phyloP scores from a whole-genome alignment of 2,329 filamentous ascomycete genomes.

The Penicillium polonicum region DNA sequence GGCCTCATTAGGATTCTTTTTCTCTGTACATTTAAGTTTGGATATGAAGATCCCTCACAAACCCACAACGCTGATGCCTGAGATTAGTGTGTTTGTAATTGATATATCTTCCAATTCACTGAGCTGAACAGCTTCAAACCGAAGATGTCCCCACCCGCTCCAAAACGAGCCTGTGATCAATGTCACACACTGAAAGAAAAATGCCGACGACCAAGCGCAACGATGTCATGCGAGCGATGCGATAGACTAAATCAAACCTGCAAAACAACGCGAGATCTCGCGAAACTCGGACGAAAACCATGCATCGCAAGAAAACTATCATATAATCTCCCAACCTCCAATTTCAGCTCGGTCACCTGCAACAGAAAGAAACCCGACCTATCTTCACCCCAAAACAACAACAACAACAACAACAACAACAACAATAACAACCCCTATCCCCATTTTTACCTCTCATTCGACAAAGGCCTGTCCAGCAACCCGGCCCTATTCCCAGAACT shows the following conservation, averaged over 20 bases:
- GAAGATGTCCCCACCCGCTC: not conserved
- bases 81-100: not conserved
- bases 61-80: not conserved
- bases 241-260: conserved; percentile 10
- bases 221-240: conserved; percentile 15
- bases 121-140: not conserved
- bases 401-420: too few relatives aligned
- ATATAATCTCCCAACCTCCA: conserved; percentile 14
- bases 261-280: conserved; percentile 6
- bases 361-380: not conserved
- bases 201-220: conserved; percentile 6
- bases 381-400: not conserved
- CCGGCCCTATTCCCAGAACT: conserved; percentile 7
- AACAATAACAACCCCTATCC: not conserved
- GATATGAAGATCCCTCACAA: not conserved
- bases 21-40: not conserved
- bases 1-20: not conserved
- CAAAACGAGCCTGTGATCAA: conserved; percentile 18
- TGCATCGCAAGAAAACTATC: conserved; percentile 6
- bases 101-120: not conserved
- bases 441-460: not conserved
- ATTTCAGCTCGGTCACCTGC: too few relatives aligned
- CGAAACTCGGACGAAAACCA: conserved; percentile 13
- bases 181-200: conserved; percentile 20
- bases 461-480: conserved; percentile 12